Conservation (phyloP, 371 early-diverging fungal genomes). For the Mucor velutinosus region DNA sequence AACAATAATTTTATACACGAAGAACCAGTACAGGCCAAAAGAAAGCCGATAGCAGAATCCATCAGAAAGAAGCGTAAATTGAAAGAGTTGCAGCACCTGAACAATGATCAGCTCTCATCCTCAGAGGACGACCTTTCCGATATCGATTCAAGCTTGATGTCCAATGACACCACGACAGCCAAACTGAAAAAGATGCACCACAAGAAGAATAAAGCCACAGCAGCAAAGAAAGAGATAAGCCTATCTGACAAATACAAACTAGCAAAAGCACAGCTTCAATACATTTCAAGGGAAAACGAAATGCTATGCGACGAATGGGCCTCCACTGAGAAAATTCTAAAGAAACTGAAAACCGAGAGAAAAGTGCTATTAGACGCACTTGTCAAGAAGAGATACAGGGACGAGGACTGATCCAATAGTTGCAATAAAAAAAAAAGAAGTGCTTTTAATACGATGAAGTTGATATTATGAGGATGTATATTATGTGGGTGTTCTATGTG, state of each 20-base stretch:
- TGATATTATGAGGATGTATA: background rate
- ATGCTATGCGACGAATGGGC: constrained; percentile 19
- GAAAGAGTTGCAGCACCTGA: background rate
- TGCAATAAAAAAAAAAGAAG: background rate
- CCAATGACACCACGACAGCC: background rate
- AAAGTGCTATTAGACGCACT: constrained; percentile 11
- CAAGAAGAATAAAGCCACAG: background rate
- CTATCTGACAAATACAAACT: constrained; percentile 6
- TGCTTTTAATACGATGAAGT: background rate
- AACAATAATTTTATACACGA: background rate
- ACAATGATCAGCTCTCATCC: constrained; percentile 8
- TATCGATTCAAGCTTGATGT: background rate
- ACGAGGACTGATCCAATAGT: background rate
- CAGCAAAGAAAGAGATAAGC: constrained; percentile 5
- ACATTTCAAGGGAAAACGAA: constrained; percentile 13
- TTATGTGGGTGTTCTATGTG: background rate
- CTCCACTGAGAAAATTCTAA: background rate
- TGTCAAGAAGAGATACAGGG: constrained; percentile 5
- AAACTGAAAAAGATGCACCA: background rate
- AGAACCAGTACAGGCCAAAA: background rate
- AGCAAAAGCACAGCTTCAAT: constrained; percentile 10
- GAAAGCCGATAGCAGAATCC: background rate
- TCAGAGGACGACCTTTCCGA: constrained; percentile 8
- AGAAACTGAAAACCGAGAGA: constrained; percentile 10
- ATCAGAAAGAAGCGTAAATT: constrained; percentile 16